Conservation (phyloP, 2,329 filamentous ascomycete species). For the Neurospora sp. region DNA sequence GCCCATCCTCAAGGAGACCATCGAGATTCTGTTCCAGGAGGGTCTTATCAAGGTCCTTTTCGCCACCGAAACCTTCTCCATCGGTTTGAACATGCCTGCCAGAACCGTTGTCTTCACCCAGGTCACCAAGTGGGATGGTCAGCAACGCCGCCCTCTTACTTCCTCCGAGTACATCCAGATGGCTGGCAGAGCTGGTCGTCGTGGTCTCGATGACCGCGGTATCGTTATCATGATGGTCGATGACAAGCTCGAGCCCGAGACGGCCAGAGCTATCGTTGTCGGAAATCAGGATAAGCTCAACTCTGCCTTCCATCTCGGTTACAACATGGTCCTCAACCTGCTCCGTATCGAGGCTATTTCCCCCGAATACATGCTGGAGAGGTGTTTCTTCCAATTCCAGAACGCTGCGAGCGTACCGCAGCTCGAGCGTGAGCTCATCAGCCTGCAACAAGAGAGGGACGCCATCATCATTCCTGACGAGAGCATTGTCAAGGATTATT, state of each 20-base stretch:
- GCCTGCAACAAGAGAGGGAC: constrained; percentile 65
- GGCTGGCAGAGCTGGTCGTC: constrained; percentile 92
- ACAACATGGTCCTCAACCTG: constrained; percentile 98
- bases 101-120: constrained; percentile 99
- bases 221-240: constrained; percentile 99
- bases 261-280: constrained; percentile 91
- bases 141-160: constrained; percentile 69
- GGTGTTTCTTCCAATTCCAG: constrained; percentile 97
- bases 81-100: constrained; percentile 96
- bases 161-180: constrained; percentile 98
- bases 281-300: constrained; percentile 96
- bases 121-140: constrained; percentile 89
- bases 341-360: constrained; percentile 98
- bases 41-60: constrained; percentile 96
- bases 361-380: constrained; percentile 96
- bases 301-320: constrained; percentile 93
- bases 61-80: constrained; percentile 97
- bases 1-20: constrained; percentile 95
- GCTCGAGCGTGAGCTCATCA: constrained; percentile 72
- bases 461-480: constrained; percentile 76
- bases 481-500: constrained; percentile 84
- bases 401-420: constrained; percentile 79
- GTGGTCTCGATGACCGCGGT: constrained; percentile 93
- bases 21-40: constrained; percentile 98
- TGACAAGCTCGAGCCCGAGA: constrained; percentile 86